Conservation (phyloP, 805 yeast genomes). For the Candida methanosorbosa region DNA sequence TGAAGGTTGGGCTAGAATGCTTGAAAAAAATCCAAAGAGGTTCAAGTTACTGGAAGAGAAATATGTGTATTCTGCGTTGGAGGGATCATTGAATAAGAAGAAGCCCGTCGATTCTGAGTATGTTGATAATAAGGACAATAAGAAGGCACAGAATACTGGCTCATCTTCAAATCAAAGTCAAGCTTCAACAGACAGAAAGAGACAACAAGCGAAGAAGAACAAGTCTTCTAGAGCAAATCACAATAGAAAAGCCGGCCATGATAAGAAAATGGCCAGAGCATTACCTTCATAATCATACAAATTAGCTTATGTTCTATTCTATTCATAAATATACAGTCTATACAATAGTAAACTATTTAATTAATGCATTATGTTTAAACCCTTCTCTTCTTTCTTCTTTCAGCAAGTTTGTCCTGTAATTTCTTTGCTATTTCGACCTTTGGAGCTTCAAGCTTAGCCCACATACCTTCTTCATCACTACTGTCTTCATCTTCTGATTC, state of each 20-base stretch:
- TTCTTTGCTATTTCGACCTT: background rate
- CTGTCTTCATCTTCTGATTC: slow-evolving; percentile 24
- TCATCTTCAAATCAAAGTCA: background rate
- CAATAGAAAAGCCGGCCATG: slow-evolving; percentile 54
- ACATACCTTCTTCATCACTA: slow-evolving; percentile 24
- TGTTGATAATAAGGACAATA: slow-evolving; percentile 5
- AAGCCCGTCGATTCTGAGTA: slow-evolving; percentile 4
- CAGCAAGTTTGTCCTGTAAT: slow-evolving; percentile 6
- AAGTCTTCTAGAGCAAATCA: slow-evolving; percentile 56
- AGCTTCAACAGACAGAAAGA: slow-evolving; percentile 17
- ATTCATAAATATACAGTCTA: no score
- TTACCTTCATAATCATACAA: background rate
- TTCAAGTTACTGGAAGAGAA: slow-evolving; percentile 56
- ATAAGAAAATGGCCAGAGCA: slow-evolving; percentile 36
- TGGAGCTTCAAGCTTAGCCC: slow-evolving; percentile 21
- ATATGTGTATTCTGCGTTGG: slow-evolving; percentile 36
- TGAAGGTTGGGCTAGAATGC: slow-evolving; percentile 87
- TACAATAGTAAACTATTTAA: background rate
- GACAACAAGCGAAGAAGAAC: slow-evolving; percentile 33
- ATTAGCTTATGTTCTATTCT: background rate
- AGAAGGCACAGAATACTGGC: slow-evolving; percentile 3
- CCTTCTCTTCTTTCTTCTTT: slow-evolving; percentile 22
- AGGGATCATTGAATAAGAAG: slow-evolving; percentile 17
- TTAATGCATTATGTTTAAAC: slow-evolving; percentile 2
- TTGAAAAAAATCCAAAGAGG: slow-evolving; percentile 55